Base-by-base conservation (phyloP, 208 protist genomes). In the Plasmodiophora brassicae region DNA sequence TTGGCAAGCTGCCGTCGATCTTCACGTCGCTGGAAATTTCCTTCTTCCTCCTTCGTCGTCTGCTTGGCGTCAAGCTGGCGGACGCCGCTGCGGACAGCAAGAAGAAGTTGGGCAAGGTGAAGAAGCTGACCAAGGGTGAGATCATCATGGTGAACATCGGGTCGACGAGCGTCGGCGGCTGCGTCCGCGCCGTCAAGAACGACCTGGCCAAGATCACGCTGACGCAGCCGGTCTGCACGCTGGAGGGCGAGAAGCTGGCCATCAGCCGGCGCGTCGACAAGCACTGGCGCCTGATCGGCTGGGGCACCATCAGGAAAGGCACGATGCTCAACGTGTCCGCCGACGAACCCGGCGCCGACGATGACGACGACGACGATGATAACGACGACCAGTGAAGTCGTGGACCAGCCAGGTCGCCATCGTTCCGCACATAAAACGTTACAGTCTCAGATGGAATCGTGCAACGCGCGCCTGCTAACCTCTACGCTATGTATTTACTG, bases 61-160 rank as follows among this genome's bases (percentile, higher is more conserved):
- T 99, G 87, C 94, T 99, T 22, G 97, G 97, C 84, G 96, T 97
- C 46, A 96, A 94, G 94, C 92, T 93, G 0, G 92, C 94, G 32
- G 92, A 90, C 1, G 86, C 50, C 39, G 25, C 44, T 1, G 84
- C 57, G 0, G 43, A 87, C 35, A 60, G 38, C 53, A 85, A 87
- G 39, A 89, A 91, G 86, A 91, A 91, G 46, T 38, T 53, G 54
- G 85, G 85, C 45, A 91, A 91, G 89, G 96, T 99, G 83, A 90
- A 96, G 89, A 98, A 98, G 91, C 93, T 99, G 41, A 87, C 93
- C 60, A 96, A 97, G 91, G 95, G 93, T 43, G 98, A 99, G 92
- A 96, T 96, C 36, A 92, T 99, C 35, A 98, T 99, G 96, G 96
- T 99, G 78, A 99, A 99, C 93, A 98, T 99, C 88, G 98, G 98